Evolutionary conservation across 331 rosid genomes (phyloP), one percentile per base, ranked within the genome.

Genomic region (Ulmus americana): DNA sequence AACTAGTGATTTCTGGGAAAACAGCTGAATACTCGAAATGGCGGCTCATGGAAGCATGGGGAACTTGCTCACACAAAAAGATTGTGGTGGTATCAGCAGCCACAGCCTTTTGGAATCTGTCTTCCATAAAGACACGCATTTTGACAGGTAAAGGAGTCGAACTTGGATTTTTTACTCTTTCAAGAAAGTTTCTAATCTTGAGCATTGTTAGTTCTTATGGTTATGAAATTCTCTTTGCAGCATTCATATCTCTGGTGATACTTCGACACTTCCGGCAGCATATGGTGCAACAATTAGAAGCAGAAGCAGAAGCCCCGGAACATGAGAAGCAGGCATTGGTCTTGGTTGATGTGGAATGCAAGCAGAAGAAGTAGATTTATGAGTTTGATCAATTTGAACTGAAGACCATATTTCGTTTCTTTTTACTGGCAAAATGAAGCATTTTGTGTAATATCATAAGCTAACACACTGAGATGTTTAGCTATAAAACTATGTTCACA

Each of bases 11-110:
- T 53, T 8, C 51, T 74, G 67, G 70, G 61, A 11, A 14, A 76
- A 84, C 82, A 91, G 96, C 67, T 59, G 81, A 78, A 40, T 53
- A 55, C 63, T 73, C 76, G 70, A 87, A 63, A 81, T 77, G 76
- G 68, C 15, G 86, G 82, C 38, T 85, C 70, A 16, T 82, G 56
- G 90, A 85, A 61, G 67, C 86, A 68, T 94, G 95, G 97, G 76
- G 68, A 66, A 71, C 84, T 74, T 85, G 95, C 83, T 77, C 91
- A 71, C 95, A 85, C 83, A 94, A 87, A 82, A 90, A 87, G 80
- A 71, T 79, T 55, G 86, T 79, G 41, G 76, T 79, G 46, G 84
- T 77, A 61, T 82, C 83, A 14, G 79, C 64, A 61, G 70, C 80
- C 63, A 74, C 83, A 39, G 81, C 82, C 41, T 89, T 87, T 77